These are phyloP conservation scores for Phaffia tasmanica DNA, from an alignment of 768 basidiomycete genomes.

Conservation along the genomic window DNA sequence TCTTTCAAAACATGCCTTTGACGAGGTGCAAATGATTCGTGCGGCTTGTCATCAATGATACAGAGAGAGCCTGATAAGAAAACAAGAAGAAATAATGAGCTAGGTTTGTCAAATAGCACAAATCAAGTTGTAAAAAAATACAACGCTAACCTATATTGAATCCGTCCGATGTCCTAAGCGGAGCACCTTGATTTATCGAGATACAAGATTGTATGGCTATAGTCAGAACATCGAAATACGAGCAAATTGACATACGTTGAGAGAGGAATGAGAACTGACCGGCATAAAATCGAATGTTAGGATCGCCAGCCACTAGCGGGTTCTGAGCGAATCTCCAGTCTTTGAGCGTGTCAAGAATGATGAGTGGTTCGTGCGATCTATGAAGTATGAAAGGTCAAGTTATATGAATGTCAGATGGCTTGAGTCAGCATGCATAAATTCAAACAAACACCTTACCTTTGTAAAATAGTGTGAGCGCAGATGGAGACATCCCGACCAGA, in stretches of 20 bases:
- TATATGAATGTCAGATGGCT: background rate
- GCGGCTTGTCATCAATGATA: constrained; percentile 70
- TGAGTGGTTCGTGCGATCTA: constrained; percentile 63
- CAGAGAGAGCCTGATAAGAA: constrained; percentile 48
- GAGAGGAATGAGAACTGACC: constrained; percentile 51
- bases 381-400: background rate
- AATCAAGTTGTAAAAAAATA: background rate
- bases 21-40: constrained; percentile 73
- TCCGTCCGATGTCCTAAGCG: constrained; percentile 71
- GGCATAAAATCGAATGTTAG: constrained; percentile 75
- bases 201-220: background rate
- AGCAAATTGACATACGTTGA: background rate
- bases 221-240: background rate
- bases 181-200: background rate
- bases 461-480: constrained; percentile 71
- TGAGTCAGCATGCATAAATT: background rate
- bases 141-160: constrained; percentile 45
- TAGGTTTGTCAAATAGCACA: background rate
- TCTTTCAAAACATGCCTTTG: constrained; percentile 88
- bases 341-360: constrained; percentile 60
- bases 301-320: constrained; percentile 56
- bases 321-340: constrained; percentile 87
- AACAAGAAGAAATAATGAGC: background rate
- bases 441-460: constrained; percentile 47
- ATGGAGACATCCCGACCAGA: constrained; percentile 57